Evolutionary conservation across 2,329 filamentous ascomycete genomes (phyloP), one percentile per base, ranked within the genome.

Genomic region (Scytalidium lignicola): DNA sequence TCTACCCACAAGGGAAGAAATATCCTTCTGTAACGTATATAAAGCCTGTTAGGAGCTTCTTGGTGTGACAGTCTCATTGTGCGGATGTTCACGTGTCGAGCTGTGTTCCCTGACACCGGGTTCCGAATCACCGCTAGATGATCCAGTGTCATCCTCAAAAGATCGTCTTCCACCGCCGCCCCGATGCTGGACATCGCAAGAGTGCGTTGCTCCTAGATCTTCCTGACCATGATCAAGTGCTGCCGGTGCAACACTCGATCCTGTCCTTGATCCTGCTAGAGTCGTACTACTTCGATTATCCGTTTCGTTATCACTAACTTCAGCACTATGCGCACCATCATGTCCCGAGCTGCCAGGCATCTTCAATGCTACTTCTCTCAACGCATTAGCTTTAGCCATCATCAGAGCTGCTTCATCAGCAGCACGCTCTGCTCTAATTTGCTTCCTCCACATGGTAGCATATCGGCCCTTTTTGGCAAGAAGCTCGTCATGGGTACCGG

Each of bases 401-500:
- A 55, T 52, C 17, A 58, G 51, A 8, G 54, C 56, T 28, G 80
- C 82, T 61, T 83, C 76, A 49, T 80, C 76, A 2, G 80, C 80
- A 5, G 86, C 87, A 55, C 78, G 78, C 63, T 91, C 86, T 2
- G 88, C 87, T 52, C 85, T 79, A 54, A 88, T 90, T 67, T 96
- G 90, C 68, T 91, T 92, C 55, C 85, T 82, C 90, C 90, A 96
- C 82, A 96, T 91, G 52, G 83, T 80, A 54, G 60, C 79, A 62
- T 96, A 96, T 52, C 83, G 82, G 12, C 88, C 89, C 23, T 81
- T 82, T 43, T 79, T 72, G 2, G 75, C 74, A 4, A 95, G 73
- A 3, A 96, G 75, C 58, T 92, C 83, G 15, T 86, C 78, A 62
- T 96, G 90, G 0, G 83, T 90, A 15, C 90, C 90, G 43, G 79